Evolutionary conservation across 2,329 filamentous ascomycete species (phyloP), one percentile per base, ranked within the genome.

Genomic region (Helotiales sp.): DNA sequence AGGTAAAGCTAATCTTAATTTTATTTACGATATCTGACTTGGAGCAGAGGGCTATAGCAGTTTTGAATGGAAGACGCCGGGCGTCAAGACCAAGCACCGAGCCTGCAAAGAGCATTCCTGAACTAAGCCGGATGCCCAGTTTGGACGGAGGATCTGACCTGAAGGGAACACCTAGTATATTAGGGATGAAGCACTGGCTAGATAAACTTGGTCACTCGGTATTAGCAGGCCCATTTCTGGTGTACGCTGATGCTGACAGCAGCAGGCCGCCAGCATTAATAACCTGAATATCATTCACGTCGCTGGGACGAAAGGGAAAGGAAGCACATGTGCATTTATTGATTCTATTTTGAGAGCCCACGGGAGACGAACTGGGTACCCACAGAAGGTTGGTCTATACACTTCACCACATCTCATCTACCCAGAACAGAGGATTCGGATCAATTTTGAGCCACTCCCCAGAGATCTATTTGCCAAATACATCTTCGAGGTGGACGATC

Each of bases 111-210:
- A 50, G 24, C 30, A 63, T 43, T 20, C 50, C 50, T 63, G 50
- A 43, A 34, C 28, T 47, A 55, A 28, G 37, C 6, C 34, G 49
- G 24, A 63, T 55, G 61, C 61, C 61, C 26, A 55, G 30, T 45
- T 40, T 63, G 34, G 30, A 43, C 15, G 61, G 61, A 26, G 34
- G 43, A 49, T 40, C 61, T 17, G 34, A 63, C 40, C 20, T 63
- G 34, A 64, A 54, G 17, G 66, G 66, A n/a, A 50, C 54, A 22
- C 63, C 66, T 5, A 68, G 66, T 24, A 87, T 96, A 52, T 87
- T 87, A 2, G 92, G 96, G 79, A 97, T 96, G 88, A 84, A 88
- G 70, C 86, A 89, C 68, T 97, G 92, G 86, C 87, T 92, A 76
- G 82, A 83, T 64, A 90, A 91, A 72, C 87, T 94, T 75, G 93